Conservation (phyloP, 2,329 filamentous ascomycete species). For the Phoma sp. region DNA sequence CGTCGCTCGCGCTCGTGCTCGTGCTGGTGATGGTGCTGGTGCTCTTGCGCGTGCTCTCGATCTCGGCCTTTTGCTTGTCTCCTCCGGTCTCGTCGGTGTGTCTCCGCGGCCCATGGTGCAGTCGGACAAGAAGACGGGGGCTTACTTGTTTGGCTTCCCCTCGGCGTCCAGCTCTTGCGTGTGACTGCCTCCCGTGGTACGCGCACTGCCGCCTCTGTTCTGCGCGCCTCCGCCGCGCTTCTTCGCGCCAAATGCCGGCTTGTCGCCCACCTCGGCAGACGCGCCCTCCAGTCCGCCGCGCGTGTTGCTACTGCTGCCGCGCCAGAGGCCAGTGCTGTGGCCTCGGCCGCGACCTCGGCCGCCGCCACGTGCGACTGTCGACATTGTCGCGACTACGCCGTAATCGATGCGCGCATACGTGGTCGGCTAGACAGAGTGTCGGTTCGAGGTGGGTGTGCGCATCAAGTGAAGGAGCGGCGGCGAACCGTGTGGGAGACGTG, state of each 20-base stretch:
- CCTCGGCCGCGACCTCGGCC: constrained; percentile 30
- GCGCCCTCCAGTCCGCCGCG: constrained; percentile 26
- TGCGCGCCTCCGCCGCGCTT: constrained; percentile 16
- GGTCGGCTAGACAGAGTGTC: not conserved
- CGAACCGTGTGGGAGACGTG: constrained; percentile 1
- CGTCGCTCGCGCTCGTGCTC: too few species aligned
- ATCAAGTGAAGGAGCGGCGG: not conserved
- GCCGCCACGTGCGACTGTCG: constrained; percentile 32
- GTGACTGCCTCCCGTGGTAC: constrained; percentile 1
- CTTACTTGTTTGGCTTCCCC: constrained; percentile 12
- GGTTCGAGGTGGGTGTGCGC: not conserved
- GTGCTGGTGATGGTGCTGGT: too few species aligned
- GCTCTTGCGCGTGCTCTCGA: too few species aligned
- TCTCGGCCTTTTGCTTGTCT: not conserved
- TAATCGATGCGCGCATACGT: constrained; percentile 20
- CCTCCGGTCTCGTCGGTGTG: not conserved
- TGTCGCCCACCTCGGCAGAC: constrained; percentile 8
- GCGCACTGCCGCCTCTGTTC: not conserved
- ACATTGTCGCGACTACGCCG: constrained; percentile 35
- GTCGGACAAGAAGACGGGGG: constrained; percentile 8
- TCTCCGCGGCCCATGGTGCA: constrained; percentile 3
- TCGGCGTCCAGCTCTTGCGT: constrained; percentile 10
- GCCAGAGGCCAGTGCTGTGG: constrained; percentile 16
- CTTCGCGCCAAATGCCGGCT: constrained; percentile 6
- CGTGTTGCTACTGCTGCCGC: constrained; percentile 12